phyloP scores from a whole-genome alignment of 352 stramenopile species.

The Halophytophthora polymorphica region DNA sequence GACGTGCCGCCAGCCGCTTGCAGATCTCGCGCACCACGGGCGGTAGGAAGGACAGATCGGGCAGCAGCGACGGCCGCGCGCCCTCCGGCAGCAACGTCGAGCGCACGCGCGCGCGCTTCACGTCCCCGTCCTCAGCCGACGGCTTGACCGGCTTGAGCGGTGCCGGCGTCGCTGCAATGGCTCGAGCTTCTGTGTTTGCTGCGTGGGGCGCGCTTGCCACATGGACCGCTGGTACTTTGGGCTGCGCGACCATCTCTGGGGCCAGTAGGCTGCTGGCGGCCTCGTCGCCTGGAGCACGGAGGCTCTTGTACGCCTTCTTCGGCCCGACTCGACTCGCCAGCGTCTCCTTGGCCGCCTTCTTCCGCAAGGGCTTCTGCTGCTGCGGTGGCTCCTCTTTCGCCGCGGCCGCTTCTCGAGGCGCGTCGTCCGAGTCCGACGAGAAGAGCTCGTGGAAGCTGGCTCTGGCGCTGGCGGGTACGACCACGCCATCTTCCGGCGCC shows the following conservation, averaged over 20 bases:
- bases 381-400: background rate
- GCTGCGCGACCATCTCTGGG: no score
- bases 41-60: constrained; percentile 55
- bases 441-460: constrained; percentile 18
- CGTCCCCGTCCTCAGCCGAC: constrained; percentile 18
- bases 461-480: constrained; percentile 2
- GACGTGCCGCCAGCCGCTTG: constrained; percentile 45
- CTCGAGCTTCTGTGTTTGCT: constrained; percentile 2
- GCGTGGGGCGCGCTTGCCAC: background rate
- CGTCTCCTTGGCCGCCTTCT: constrained; percentile 6
- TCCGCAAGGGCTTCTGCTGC: constrained; percentile 8
- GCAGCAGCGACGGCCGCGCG: constrained; percentile 32
- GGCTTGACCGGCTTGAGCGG: constrained; percentile 19
- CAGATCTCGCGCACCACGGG: constrained; percentile 46
- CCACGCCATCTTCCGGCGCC: background rate
- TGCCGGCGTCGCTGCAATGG: constrained; percentile 1
- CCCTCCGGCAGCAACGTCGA: constrained; percentile 32
- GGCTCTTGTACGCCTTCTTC: no score
- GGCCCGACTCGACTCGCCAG: background rate
- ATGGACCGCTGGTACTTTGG: no score
- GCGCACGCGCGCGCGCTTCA: constrained; percentile 44
- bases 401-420: background rate
- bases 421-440: constrained; percentile 28
- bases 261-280: no score
- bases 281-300: no score